Base-by-base conservation (phyloP, 2,329 filamentous ascomycete species). In the Xylaria sp. region DNA sequence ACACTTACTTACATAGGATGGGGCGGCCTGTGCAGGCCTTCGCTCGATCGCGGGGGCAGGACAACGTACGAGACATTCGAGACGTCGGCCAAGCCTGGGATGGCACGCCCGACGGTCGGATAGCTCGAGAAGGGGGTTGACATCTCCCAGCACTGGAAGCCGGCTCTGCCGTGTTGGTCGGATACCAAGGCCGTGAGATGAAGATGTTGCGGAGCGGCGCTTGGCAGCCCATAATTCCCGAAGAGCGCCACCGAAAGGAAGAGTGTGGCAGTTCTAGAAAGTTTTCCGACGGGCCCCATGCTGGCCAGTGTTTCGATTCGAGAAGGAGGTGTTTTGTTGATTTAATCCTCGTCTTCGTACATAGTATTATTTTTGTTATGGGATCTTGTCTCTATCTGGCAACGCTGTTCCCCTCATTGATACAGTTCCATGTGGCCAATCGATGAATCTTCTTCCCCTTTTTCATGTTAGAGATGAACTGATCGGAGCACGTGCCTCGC, bases 41-140 rank as follows among this genome's bases (percentile, higher is more conserved):
- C 57, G 18, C 38, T 47, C 7, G 54, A 54, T 7, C 51, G 51
- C 19, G 57, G 43, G 34, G 57, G 54, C 21, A 60, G 39, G 22
- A 57, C 54, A 19, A 57, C 54, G 29, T 60, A 57, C n/a, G 57
- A 57, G 24, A 60, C 48, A 26, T 60, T 57, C n/a, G 50, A 45
- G 22, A 49, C 50, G 20, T 55, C 40, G 7, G 51, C 57, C 4
- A 51, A 20, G 17, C 16, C 26, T 13, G 38, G 42, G 29, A 60
- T 44, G 11, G 53, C 44, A 7, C 49, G 17, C 11, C 57, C 54
- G 6, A 54, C 48, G 7, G 57, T 60, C 17, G 57, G 57, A 42
- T 60, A 60, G 18, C 21, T 39, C 4, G 40, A 39, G 21, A 60
- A 43, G 3, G 54, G 57, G 7, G 45, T 29, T 8, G 29, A 17